Base-by-base conservation (phyloP, 202 grass and related monocot species). In the Schoenoplectus tabernaemontani region DNA sequence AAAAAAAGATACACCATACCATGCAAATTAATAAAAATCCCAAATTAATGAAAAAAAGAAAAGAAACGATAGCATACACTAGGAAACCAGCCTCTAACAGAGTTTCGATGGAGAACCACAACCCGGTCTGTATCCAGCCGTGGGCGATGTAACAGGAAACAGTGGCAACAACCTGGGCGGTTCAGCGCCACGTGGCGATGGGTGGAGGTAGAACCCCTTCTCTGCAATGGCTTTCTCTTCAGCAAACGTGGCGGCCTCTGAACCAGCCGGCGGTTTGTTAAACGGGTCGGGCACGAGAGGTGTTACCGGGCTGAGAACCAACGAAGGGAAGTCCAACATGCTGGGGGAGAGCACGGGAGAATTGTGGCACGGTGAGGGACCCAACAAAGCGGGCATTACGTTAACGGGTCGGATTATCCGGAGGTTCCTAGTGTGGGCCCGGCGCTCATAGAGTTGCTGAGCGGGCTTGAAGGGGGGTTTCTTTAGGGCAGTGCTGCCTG, bases 371-470 rank as follows among this genome's bases (percentile, higher is more conserved):
- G 79, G 84, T 15, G 86, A 83, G 13, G 87, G 77, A 2, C 78
- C 86, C 20, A 78, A 82, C 24, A 81, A 78, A 59, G 81, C 73
- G 32, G 79, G 78, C 13, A 81, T 82, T 58, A 78, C 86, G 8
- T 82, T 79, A 17, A 93, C 87, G 7, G 91, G 93, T 82, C 87
- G 86, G 84, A 97, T 93, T 81, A 88, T 97, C 75, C 90, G 91
- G 59, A 97, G 82, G 76, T 90, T 91, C 89, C 85, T 93, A 42
- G 93, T 84, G 86, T 85, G 63, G 43, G 72, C 84, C 50, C 94
- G 91, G 80, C 94, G 94, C 78, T 97, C 89, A 77, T 92, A 90
- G 48, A 97, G 91, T 83, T 97, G 93, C 82, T 93, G 93, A 7
- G 81, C 43, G 43, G 83, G 89, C 65, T 91, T 97, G 47, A 33